Percentiles rank a stretch among this genome's conserved stretches.
Conservation (phyloP, 371 early-diverging fungal species). For the Circinella umbellata region DNA sequence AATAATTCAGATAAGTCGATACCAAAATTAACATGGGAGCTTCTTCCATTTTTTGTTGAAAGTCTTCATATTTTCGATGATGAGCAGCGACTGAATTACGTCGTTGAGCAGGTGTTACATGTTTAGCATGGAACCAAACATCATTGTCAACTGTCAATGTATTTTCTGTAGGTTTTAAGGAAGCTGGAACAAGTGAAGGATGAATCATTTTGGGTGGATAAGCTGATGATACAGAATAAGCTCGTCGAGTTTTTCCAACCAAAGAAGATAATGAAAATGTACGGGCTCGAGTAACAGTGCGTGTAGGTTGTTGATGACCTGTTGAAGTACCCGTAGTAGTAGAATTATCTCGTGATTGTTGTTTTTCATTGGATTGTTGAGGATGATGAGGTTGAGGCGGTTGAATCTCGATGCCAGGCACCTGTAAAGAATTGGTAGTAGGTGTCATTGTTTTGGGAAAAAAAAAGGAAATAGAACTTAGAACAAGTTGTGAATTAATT, state of each 20-base stretch:
- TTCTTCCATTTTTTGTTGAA: constrained; percentile 32
- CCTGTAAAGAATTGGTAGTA: constrained; percentile 14
- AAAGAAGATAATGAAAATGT: constrained; percentile 45
- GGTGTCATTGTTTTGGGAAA: neutral
- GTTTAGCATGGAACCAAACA: constrained; percentile 20
- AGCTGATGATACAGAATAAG: constrained; percentile 55
- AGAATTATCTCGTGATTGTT: neutral
- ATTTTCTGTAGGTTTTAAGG: constrained; percentile 10
- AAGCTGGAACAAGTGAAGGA: constrained; percentile 25
- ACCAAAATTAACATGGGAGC: constrained; percentile 79
- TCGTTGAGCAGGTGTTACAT: constrained; percentile 51
- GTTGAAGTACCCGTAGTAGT: neutral
- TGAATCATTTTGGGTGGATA: constrained; percentile 40
- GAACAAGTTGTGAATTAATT: neutral
- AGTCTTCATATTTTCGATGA: constrained; percentile 34
- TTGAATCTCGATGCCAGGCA: constrained; percentile 20
- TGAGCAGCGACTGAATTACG: constrained; percentile 54
- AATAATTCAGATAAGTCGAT: constrained; percentile 96
- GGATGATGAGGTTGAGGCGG: constrained; percentile 5
- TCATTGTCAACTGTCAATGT: constrained; percentile 17
- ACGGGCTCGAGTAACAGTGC: constrained; percentile 29
- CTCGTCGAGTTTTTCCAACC: constrained; percentile 49
- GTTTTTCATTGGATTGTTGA: no score
- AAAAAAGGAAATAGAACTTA: neutral
- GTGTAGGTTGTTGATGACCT: constrained; percentile 4